Evolutionary conservation across 495 filamentous ascomycete species (phyloP).

Genomic region (Xylaria flabelliformis): DNA sequence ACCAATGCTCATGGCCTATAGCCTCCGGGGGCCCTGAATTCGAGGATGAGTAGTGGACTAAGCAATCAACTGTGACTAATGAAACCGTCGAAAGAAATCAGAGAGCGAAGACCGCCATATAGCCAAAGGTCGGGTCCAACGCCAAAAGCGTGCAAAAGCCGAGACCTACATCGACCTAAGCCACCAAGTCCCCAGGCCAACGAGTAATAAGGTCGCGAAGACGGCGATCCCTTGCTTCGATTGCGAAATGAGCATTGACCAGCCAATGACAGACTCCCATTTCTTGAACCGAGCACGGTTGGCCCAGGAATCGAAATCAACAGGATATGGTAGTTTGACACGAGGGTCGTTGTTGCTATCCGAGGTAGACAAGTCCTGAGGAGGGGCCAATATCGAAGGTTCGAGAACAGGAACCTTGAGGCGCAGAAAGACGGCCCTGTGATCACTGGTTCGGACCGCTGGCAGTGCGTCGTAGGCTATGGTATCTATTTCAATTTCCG

Average conservation of each 20-base stretch:
- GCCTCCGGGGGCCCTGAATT: not conserved
- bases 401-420: conserved; percentile 61
- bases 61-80: not conserved
- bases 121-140: not conserved
- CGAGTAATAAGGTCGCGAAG: conserved; percentile 43
- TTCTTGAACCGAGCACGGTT: conserved; percentile 46
- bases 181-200: conserved; percentile 52
- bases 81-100: not conserved
- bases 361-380: conserved; percentile 25
- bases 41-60: not conserved
- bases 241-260: conserved; percentile 53
- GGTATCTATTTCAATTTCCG: conserved; percentile 51
- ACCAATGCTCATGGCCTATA: not conserved
- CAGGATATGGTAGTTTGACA: conserved; percentile 44
- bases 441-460: conserved; percentile 78
- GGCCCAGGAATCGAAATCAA: conserved; percentile 55
- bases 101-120: not conserved
- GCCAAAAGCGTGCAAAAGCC: conserved; percentile 22
- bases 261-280: conserved; percentile 52
- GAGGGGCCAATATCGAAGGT: conserved; percentile 37
- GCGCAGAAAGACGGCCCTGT: conserved; percentile 78
- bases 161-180: conserved; percentile 36
- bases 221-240: conserved; percentile 49
- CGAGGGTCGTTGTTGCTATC: conserved; percentile 43
- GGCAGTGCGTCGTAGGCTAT: conserved; percentile 75